These are phyloP conservation scores for Prinsepia uniflora DNA, from an alignment of 306 rosid genomes.

Conservation along the genomic window DNA sequence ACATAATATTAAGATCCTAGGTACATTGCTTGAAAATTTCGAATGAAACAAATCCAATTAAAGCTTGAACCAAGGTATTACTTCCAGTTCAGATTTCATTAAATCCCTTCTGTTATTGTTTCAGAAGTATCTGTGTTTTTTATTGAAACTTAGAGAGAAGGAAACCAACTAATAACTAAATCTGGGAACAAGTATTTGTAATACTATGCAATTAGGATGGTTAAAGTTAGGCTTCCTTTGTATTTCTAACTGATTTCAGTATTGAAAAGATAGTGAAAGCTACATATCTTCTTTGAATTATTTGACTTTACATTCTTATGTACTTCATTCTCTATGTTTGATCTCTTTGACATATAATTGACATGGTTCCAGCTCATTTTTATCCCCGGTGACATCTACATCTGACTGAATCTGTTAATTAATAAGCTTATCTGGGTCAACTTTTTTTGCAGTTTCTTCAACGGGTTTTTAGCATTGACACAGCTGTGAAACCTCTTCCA, in stretches of 20 bases:
- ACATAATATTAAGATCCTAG: neutral
- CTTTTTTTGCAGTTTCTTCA: slow-evolving; percentile 72
- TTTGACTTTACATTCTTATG: neutral
- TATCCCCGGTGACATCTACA: neutral
- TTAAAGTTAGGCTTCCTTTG: neutral
- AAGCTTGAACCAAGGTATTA: neutral
- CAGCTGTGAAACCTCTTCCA: slow-evolving; percentile 90
- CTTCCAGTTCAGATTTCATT: neutral
- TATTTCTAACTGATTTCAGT: neutral
- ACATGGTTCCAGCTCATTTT: slow-evolving; percentile 4
- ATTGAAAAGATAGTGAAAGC: neutral
- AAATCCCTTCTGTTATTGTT: neutral
- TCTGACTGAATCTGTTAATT: slow-evolving; percentile 2
- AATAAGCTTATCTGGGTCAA: slow-evolving; percentile 13
- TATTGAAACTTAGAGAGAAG: no score
- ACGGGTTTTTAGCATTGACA: slow-evolving; percentile 85
- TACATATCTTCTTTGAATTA: neutral
- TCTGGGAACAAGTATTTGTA: neutral
- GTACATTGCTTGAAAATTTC: neutral
- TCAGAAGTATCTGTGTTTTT: neutral
- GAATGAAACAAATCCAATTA: neutral
- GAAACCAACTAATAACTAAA: neutral
- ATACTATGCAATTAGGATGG: neutral
- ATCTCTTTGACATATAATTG: no score
- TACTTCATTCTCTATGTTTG: no score